phyloP scores from a whole-genome alignment of 352 stramenopile species.

The Halophytophthora batemanensis region DNA sequence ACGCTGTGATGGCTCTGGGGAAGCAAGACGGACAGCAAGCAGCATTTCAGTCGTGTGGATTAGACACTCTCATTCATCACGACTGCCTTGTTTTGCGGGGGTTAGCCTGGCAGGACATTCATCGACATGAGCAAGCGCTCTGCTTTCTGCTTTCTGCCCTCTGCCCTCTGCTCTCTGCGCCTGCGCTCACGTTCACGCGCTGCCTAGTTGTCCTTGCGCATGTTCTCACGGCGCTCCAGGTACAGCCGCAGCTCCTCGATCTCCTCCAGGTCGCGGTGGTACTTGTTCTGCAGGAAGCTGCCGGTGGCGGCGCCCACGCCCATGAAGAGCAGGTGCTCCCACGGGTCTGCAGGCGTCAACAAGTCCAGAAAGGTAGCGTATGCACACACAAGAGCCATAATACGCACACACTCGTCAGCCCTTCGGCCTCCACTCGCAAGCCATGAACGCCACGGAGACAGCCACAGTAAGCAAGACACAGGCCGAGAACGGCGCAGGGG shows the following conservation, averaged over 20 bases:
- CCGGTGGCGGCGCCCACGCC: conserved; percentile 55
- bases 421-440: background rate
- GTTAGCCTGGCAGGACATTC: no score
- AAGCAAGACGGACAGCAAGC: no score
- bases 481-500: background rate
- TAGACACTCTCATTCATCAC: no score
- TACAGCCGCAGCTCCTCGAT: conserved; percentile 75
- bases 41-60: background rate
- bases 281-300: conserved; percentile 71
- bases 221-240: conserved; percentile 56
- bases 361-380: background rate
- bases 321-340: conserved; percentile 79
- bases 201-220: conserved; percentile 48
- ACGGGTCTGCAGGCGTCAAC: conserved; percentile 48
- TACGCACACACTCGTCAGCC: background rate
- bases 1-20: background rate
- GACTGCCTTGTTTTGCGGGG: no score
- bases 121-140: background rate
- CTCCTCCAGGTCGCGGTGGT: conserved; percentile 68
- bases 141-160: conserved; percentile 13
- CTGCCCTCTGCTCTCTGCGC: no score
- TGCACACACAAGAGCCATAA: background rate
- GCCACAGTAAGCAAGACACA: no score
- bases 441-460: background rate
- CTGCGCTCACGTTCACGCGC: background rate